Percentiles rank a stretch among this genome's conserved stretches.
phyloP scores from a whole-genome alignment of 2,329 filamentous ascomycete genomes.

The Sporothrix schenckii region DNA sequence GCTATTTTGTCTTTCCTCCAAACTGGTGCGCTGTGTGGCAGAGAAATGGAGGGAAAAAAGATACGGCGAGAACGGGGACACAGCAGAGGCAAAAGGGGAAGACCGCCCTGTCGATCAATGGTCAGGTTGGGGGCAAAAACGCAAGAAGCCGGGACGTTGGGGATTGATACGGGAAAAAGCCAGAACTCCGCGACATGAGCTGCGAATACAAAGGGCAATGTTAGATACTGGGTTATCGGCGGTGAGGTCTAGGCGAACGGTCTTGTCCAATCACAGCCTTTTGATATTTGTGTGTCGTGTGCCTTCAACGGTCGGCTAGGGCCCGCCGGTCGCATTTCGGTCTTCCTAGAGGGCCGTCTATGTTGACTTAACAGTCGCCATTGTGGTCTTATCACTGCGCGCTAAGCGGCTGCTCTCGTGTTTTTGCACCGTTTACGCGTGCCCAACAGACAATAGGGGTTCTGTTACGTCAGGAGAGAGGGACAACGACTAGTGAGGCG shows the following conservation, averaged over 20 bases:
- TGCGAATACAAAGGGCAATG: constrained; percentile 4
- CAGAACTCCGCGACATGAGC: too few species aligned
- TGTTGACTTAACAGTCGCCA: background rate
- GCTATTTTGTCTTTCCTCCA: background rate
- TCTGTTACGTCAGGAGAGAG: constrained; percentile 6
- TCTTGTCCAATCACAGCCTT: background rate
- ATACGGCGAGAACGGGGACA: background rate
- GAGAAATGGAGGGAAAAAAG: background rate
- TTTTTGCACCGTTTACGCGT: background rate
- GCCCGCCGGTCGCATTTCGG: background rate
- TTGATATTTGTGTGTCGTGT: constrained; percentile 8
- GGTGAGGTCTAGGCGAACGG: background rate
- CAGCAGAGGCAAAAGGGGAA: background rate
- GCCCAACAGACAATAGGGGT: constrained; percentile 15
- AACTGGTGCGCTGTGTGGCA: background rate
- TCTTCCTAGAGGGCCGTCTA: background rate
- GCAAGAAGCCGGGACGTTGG: background rate
- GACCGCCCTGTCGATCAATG: constrained; percentile 13
- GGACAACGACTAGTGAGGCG: background rate
- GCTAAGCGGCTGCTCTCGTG: too few species aligned
- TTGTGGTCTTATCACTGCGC: background rate
- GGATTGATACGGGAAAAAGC: background rate
- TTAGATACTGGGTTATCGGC: background rate
- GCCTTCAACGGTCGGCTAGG: background rate
- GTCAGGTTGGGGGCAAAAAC: background rate